Conservation (phyloP, 257 asterid genomes). For the Ballota nigra region DNA sequence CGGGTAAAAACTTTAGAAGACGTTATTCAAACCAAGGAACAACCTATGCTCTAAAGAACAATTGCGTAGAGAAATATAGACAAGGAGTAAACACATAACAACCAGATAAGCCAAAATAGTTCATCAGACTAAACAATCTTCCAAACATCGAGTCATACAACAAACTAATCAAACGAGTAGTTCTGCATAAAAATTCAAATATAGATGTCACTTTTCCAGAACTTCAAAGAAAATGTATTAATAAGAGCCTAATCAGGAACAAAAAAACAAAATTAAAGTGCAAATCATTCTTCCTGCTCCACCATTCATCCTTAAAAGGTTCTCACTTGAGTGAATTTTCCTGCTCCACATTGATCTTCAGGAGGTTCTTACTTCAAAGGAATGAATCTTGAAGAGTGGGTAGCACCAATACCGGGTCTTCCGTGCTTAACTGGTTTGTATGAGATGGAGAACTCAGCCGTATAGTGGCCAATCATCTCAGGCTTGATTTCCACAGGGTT, state of each 20-base stretch:
- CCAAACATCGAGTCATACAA: background rate
- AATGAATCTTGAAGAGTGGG: constrained; percentile 86
- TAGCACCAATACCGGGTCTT: constrained; percentile 92
- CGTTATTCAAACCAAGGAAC: no score
- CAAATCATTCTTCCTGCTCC: background rate
- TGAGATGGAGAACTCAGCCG: constrained; percentile 81
- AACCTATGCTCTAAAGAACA: no score
- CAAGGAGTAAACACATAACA: no score
- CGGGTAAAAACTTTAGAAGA: no score
- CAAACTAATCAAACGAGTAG: background rate
- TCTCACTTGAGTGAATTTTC: constrained; percentile 54
- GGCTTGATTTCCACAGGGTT: constrained; percentile 83
- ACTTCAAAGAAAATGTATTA: background rate
- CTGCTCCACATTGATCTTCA: background rate
- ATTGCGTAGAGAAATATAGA: no score
- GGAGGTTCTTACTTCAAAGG: constrained; percentile 53
- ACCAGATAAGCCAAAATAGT: background rate
- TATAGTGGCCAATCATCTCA: constrained; percentile 82
- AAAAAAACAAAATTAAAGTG: background rate
- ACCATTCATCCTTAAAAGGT: background rate
- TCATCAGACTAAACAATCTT: no score
- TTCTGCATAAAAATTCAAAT: background rate
- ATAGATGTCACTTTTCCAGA: background rate
- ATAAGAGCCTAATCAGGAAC: background rate
- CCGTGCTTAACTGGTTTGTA: constrained; percentile 94